phyloP scores from a whole-genome alignment of 306 rosid genomes.

The Betula pendula region DNA sequence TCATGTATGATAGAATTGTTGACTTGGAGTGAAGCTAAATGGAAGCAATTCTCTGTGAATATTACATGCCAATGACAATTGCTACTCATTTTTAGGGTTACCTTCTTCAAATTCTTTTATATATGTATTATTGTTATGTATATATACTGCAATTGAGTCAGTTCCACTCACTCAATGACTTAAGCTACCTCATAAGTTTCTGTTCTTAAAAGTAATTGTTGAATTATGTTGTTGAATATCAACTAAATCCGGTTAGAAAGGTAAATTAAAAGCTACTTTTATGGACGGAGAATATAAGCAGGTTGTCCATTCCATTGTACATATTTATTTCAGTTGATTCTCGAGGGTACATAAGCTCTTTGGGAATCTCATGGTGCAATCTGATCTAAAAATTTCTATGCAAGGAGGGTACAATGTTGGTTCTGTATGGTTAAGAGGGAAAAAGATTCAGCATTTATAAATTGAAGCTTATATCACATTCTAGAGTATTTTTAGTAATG shows the following conservation, averaged over 20 bases:
- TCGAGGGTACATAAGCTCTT: conserved; percentile 6
- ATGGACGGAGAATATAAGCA: conserved; percentile 9
- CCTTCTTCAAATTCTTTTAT: conserved; percentile 6
- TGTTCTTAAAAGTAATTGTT: neutral
- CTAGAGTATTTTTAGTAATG: neutral
- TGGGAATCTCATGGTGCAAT: conserved; percentile 20
- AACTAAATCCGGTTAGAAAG: neutral
- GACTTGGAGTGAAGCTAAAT: conserved; percentile 18
- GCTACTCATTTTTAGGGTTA: conserved; percentile 1
- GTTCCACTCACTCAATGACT: neutral
- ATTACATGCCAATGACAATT: conserved; percentile 15
- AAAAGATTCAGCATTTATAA: neutral
- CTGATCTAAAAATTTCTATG: conserved; percentile 22
- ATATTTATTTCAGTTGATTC: neutral
- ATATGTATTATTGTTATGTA: neutral
- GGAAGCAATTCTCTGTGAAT: conserved; percentile 22
- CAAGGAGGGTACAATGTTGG: neutral
- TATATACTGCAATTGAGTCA: neutral
- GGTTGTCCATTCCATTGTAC: neutral
- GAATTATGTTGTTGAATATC: neutral
- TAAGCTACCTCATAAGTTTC: neutral
- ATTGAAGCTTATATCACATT: conserved; percentile 9
- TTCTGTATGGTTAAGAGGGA: neutral
- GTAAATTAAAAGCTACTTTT: conserved; percentile 3
- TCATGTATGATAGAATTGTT: conserved; percentile 5